Base-by-base conservation (phyloP, 352 stramenopile species). In the Globisporangium okanoganense region DNA sequence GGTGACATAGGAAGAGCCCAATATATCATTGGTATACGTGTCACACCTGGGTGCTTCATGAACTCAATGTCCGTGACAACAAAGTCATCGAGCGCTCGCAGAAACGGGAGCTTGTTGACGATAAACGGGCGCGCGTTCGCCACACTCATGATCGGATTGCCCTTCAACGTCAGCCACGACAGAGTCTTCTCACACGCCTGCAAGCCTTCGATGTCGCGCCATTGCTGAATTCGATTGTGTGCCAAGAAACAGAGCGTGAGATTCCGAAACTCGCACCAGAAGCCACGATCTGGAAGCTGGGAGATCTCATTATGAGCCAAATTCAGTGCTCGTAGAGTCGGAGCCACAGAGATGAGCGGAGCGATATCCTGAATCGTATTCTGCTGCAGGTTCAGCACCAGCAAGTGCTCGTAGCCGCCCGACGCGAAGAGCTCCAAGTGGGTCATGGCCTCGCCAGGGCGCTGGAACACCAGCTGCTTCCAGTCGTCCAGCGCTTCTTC, bases 11-110 rank as follows among this genome's bases (percentile, higher is more conserved):
- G 36, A 43, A 18, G 13, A 7, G 13, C n/a, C 36, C 36, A 43
- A 43, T n/a, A 10, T 12, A 45, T 13, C 5, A n/a, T 2, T 5
- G 36, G 35, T 40, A 3, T 5, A 8, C 10, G 31, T 18, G n/a
- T 52, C 29, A 6, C 6, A 67, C 71, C 69, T 38, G 79, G 65
- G 16, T 84, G 66, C 27, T 78, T 70, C 36, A 90, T 75, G 50
- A 82, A 64, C 51, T 92, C 82, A 47, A 78, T 61, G 50, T 93
- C 84, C 0, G 81, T 87, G 20, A 83, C 72, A 18, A 89, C 73
- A 41, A 80, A 75, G 35, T 81, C 70, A 43, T 93, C 80, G 16
- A 91, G 69, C 1, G 78, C 81, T 38, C 82, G 73, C 9, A 93
- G 65, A 13, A 73, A 75, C 0, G 73, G 75, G 12, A 93, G 65